phyloP scores from a whole-genome alignment of 202 grass and related monocot species.

The Setaria viridis region DNA sequence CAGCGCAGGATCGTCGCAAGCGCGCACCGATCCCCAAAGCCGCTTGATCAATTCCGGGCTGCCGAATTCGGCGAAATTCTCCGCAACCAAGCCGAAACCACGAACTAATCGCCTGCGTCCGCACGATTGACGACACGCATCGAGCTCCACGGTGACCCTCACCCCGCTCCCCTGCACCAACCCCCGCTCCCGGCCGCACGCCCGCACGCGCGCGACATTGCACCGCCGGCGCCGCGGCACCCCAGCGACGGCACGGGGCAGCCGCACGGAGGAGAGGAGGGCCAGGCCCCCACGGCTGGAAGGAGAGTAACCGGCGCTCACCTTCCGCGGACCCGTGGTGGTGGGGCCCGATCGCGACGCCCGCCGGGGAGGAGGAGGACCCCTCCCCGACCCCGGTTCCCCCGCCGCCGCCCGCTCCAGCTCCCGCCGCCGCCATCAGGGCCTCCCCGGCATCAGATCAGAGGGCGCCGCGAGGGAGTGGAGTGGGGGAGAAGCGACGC shows the following conservation, averaged over 20 bases:
- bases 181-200: neutral
- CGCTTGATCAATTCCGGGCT: neutral
- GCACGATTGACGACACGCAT: neutral
- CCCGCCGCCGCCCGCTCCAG: conserved; percentile 1
- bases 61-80: neutral
- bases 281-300: neutral
- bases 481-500: conserved; percentile 21
- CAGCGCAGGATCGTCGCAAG: neutral
- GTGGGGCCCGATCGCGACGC: conserved; percentile 47
- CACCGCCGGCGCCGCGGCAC: neutral
- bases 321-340: conserved; percentile 37
- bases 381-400: conserved; percentile 2
- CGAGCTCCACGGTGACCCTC: neutral
- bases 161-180: neutral
- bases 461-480: conserved; percentile 14
- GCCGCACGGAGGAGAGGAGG: neutral
- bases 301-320: neutral
- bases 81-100: no score
- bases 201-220: conserved; percentile 36
- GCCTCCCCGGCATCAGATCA: conserved; percentile 44
- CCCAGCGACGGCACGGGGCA: neutral
- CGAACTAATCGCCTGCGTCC: neutral
- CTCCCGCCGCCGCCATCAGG: conserved; percentile 41
- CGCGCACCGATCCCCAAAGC: neutral
- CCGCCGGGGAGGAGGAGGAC: conserved; percentile 23